Evolutionary conservation across 2,329 filamentous ascomycete species (phyloP), one percentile per base, ranked within the genome.

Genomic region (Colletotrichum scovillei): DNA sequence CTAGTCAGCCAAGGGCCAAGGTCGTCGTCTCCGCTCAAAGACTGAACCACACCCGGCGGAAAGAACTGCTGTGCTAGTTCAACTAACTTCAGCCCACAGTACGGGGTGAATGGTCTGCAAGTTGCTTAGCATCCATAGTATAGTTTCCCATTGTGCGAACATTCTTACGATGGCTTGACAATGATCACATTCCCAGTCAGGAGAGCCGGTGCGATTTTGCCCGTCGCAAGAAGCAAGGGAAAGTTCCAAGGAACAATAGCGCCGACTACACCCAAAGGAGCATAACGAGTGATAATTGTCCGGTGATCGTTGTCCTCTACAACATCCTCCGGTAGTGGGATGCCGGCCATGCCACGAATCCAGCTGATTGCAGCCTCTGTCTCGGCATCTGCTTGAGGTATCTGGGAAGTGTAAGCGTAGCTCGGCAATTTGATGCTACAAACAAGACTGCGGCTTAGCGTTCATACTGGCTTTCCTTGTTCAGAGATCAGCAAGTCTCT

Each of bases 41-140:
- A 88, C 77, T 92, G 90, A 1, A 92, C 78, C n/a, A 93, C 89
- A 52, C 91, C 91, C 0, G 89, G 86, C 2, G 90, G 90, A 80
- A 92, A 89, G 80, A 91, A 83, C 26, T 86, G 78, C 69, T 88
- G 85, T 0, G 85, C 89, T 2, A 93, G 78, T 79, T 92, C 90
- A 14, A 85, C 87, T n/a, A 91, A 77, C 80, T 93, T 92, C 52
- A 93, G 82, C 4, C 83, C 82, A 2, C 84, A 86, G 79, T 91
- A 91, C 0, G 89, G 89, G 0, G 89, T 90, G 78, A 87, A 90
- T 0, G 88, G 88, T 0, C 69, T 71, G 22, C 35, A 5, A 16
- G 3, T 1, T 8, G 9, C 8, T 64, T n/a, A 53, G 19, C 8
- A 16, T 4, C 30, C 9, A 42, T 14, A 19, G 16, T 2, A 55